Evolutionary conservation across 2,329 filamentous ascomycete species (phyloP), one percentile per base, ranked within the genome.

Genomic region (Dactylellina leptospora): DNA sequence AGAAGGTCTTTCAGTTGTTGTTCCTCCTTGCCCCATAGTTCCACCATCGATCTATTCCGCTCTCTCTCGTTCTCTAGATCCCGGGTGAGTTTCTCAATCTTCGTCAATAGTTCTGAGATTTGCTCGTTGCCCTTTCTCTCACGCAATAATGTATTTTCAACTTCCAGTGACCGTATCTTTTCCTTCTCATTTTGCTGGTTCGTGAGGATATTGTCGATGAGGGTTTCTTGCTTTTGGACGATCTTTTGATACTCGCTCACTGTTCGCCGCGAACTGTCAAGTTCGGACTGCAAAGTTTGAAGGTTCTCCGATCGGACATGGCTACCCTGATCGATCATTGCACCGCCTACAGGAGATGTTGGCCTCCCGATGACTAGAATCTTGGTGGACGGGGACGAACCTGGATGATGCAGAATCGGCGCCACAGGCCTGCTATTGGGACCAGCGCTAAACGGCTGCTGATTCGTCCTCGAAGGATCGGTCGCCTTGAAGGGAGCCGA

Each of bases 171-270:
- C 27, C 60, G 50, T 27, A 71, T 63, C 59, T 59, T 71, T 30
- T 71, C 59, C 40, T 71, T 71, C 23, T 71, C 66, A n/a, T 51
- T 71, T 30, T 71, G 66, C 45, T 71, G 66, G 42, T 62, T 71
- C 23, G 58, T 63, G 44, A 71, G 66, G 16, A 71, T 71, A 20
- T 63, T 71, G 23, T 71, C 66, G 9, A 71, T 71, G 27, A 71
- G 30, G n/a, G 66, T 71, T 36, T 71, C 66, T 38, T 71, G 66
- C 45, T 71, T 71, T 45, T 71, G 66, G 6, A 71, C 66, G 25
- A 71, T 71, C 42, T 63, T 71, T 45, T 71, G 66, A 33, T 71
- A 71, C 47, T 71, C 66, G 48, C 51, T 63, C 11, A 71, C 66
- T 1, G 66, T 71, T 45, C 66, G 50, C 36, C 66, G 58, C 30